These are phyloP conservation scores for Sungouiella thailandica DNA, from an alignment of 805 yeast genomes.

Conservation along the genomic window DNA sequence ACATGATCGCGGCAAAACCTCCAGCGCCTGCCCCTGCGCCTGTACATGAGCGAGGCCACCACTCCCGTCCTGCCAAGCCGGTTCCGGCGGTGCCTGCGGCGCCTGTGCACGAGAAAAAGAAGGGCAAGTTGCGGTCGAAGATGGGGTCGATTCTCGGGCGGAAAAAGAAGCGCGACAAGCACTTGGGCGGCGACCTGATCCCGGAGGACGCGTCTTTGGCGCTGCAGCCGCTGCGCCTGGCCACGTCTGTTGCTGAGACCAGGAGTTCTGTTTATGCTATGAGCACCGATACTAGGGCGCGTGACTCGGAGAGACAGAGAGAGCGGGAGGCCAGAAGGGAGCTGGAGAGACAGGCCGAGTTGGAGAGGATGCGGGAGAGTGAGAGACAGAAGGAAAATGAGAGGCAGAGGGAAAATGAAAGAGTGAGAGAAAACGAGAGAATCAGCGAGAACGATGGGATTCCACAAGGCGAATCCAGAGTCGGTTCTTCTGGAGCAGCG, in stretches of 20 bases:
- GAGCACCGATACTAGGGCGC: not conserved
- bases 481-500: too few species aligned
- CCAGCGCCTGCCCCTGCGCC: constrained; percentile 2
- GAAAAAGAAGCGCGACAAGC: constrained; percentile 41
- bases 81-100: constrained; percentile 11
- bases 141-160: constrained; percentile 75
- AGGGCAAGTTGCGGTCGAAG: constrained; percentile 53
- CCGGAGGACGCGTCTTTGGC: constrained; percentile 31
- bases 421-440: too few species aligned
- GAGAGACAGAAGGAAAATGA: too few species aligned
- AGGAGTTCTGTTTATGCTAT: constrained; percentile 9
- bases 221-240: constrained; percentile 12
- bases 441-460: not conserved
- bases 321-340: not conserved
- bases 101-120: constrained; percentile 23
- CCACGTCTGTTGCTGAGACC: constrained; percentile 9
- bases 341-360: too few species aligned
- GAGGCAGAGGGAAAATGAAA: too few species aligned
- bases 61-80: constrained; percentile 1
- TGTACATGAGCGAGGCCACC: not conserved
- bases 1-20: constrained; percentile 20
- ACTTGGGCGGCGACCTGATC: constrained; percentile 19
- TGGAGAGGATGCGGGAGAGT: too few species aligned
- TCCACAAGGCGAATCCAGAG: too few species aligned
- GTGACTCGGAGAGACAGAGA: not conserved